phyloP scores from a whole-genome alignment of 2,329 filamentous ascomycete species.

The Beauveria bassiana region DNA sequence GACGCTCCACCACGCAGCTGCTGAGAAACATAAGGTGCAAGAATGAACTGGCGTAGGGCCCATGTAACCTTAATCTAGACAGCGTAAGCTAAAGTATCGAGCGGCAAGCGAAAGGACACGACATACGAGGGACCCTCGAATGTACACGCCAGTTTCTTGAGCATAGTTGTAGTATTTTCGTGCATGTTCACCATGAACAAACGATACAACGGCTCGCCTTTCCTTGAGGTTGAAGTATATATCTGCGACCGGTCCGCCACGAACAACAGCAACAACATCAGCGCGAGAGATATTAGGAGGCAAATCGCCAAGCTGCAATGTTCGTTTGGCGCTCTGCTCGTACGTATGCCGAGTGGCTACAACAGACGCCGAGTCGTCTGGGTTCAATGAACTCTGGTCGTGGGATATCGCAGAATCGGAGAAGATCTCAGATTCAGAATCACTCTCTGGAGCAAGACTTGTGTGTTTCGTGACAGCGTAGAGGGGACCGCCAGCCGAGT shows the following conservation, averaged over 20 bases:
- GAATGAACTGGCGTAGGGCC: constrained; percentile 62
- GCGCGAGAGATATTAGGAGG: constrained; percentile 53
- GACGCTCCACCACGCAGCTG: constrained; percentile 61
- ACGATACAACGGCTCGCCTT: constrained; percentile 58
- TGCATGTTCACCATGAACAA: constrained; percentile 57
- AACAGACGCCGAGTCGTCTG: background rate
- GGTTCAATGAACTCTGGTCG: background rate
- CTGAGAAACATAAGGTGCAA: constrained; percentile 54
- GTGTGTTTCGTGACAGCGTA: background rate
- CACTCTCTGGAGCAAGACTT: background rate
- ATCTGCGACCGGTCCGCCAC: constrained; percentile 64
- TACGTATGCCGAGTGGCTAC: constrained; percentile 17
- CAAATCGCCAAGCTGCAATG: constrained; percentile 56
- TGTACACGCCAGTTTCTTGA: constrained; percentile 58
- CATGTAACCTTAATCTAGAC: constrained; percentile 59
- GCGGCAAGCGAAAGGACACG: background rate
- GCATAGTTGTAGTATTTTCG: constrained; percentile 56
- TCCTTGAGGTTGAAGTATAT: constrained; percentile 55
- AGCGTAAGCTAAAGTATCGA: background rate
- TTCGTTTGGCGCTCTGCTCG: constrained; percentile 40
- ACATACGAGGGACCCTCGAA: constrained; percentile 37
- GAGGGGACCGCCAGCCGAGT: background rate
- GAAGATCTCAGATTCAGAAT: background rate
- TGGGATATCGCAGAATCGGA: background rate
- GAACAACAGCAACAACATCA: constrained; percentile 57